Percentiles rank a stretch among this genome's conserved stretches.
phyloP scores from a whole-genome alignment of 345 rosid species.

The Ceriops decandra region DNA sequence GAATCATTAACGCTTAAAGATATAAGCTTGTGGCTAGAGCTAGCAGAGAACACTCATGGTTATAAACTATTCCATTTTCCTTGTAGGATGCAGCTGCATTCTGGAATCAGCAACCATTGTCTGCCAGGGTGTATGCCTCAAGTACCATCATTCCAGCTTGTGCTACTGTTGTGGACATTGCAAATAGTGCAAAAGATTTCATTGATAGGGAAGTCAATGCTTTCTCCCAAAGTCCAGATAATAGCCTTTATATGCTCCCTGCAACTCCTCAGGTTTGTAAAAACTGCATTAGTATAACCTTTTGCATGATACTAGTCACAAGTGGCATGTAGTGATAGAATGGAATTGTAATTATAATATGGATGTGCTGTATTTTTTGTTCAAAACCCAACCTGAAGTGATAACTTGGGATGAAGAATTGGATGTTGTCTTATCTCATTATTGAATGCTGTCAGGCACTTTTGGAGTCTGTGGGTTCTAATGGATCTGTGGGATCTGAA shows the following conservation, averaged over 20 bases:
- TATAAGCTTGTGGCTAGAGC: background rate
- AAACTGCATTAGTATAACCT: background rate
- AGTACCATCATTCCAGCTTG: slow-evolving; percentile 82
- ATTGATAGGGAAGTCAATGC: slow-evolving; percentile 81
- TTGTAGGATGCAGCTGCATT: slow-evolving; percentile 77
- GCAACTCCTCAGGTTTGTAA: slow-evolving; percentile 85
- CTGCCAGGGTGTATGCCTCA: slow-evolving; percentile 84
- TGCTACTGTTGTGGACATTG: slow-evolving; percentile 58
- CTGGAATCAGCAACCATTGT: slow-evolving; percentile 90
- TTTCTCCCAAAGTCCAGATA: slow-evolving; percentile 81
- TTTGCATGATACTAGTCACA: too few species aligned
- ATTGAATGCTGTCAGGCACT: slow-evolving; percentile 62
- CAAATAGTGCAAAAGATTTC: slow-evolving; percentile 74
- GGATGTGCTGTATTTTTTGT: too few species aligned
- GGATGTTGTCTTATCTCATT: background rate
- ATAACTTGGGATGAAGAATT: too few species aligned
- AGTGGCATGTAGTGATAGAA: too few species aligned
- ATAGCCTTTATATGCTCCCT: slow-evolving; percentile 86
- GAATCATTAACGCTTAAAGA: too few species aligned
- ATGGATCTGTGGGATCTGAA: slow-evolving; percentile 87
- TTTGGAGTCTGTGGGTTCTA: slow-evolving; percentile 82
- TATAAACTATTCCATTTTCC: slow-evolving; percentile 6
- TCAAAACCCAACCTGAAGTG: too few species aligned
- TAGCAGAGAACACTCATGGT: background rate
- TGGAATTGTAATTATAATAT: too few species aligned